Evolutionary conservation across 2,329 filamentous ascomycete species (phyloP).

Genomic region (Penicillium sp.): DNA sequence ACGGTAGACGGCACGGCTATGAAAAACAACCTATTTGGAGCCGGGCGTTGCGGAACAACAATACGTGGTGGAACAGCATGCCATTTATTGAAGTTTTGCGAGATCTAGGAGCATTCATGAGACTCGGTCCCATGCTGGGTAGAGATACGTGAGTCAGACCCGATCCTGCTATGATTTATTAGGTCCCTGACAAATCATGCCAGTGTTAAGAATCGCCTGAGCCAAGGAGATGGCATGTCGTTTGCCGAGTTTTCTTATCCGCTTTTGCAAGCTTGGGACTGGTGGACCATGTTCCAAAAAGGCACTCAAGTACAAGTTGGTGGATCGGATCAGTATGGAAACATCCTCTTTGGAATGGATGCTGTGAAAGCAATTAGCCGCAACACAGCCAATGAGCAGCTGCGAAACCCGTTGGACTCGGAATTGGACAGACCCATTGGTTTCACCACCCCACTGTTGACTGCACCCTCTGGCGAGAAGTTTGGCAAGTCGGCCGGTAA

Average conservation of each 20-base stretch:
- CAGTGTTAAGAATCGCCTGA: conserved; percentile 74
- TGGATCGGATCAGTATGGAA: conserved; percentile 92
- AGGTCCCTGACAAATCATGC: conserved; percentile 5
- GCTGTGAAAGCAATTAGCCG: conserved; percentile 69
- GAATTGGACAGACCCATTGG: conserved; percentile 59
- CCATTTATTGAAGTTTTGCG: conserved; percentile 69
- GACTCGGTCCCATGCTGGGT: conserved; percentile 79
- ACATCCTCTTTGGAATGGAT: conserved; percentile 86
- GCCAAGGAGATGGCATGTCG: conserved; percentile 85
- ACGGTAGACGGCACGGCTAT: conserved; percentile 62
- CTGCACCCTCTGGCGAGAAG: conserved; percentile 77
- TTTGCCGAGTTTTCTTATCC: conserved; percentile 92
- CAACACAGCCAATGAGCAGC: conserved; percentile 33
- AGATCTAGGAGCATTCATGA: conserved; percentile 64
- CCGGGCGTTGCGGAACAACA: conserved; percentile 71
- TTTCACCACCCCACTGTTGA: conserved; percentile 85
- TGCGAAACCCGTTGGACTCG: conserved; percentile 33
- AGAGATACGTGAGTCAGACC: conserved; percentile 67
- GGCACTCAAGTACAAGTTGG: conserved; percentile 81
- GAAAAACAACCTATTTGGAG: conserved; percentile 59
- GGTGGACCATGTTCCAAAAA: conserved; percentile 76
- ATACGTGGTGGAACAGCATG: conserved; percentile 69
- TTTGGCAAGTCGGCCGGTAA: conserved; percentile 95
- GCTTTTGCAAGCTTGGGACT: conserved; percentile 91
- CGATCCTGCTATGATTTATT: not conserved